Conservation (phyloP, 495 filamentous ascomycete genomes). For the Bathelium albidoporum region DNA sequence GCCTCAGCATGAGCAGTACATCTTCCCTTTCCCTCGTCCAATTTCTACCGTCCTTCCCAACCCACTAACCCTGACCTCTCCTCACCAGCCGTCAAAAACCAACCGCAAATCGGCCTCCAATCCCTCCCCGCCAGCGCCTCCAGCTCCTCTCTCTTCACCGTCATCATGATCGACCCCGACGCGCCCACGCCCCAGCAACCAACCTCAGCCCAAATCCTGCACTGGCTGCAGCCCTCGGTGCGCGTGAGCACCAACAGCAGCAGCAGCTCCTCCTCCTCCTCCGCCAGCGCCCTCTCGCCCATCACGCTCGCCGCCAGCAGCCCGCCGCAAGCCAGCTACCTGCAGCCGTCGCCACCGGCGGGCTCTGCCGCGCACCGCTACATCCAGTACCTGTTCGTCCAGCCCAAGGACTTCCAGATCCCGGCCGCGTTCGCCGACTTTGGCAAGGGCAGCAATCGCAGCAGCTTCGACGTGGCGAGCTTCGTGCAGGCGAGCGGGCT, state of each 20-base stretch:
- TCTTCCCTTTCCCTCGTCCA: background rate
- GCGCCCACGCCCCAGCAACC: slow-evolving; percentile 10
- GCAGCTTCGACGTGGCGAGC: slow-evolving; percentile 4
- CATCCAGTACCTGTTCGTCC: slow-evolving; percentile 8
- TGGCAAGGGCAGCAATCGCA: slow-evolving; percentile 7
- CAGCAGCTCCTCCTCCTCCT: background rate
- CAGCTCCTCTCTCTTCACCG: slow-evolving; percentile 1
- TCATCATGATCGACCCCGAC: slow-evolving; percentile 13
- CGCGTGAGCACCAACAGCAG: background rate
- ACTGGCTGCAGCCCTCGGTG: slow-evolving; percentile 10
- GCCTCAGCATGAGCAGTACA: background rate
- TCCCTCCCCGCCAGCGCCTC: background rate
- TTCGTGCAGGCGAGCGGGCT: slow-evolving; percentile 6
- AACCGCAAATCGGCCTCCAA: background rate
- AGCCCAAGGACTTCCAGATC: slow-evolving; percentile 6
- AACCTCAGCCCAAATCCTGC: slow-evolving; percentile 7
- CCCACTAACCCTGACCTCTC: background rate
- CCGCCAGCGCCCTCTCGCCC: background rate
- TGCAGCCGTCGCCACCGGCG: slow-evolving; percentile 8
- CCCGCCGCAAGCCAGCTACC: slow-evolving; percentile 4
- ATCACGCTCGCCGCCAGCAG: slow-evolving; percentile 1
- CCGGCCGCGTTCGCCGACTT: slow-evolving; percentile 6
- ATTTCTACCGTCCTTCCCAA: background rate
- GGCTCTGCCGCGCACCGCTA: slow-evolving; percentile 10
- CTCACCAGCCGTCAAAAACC: background rate